phyloP scores from a whole-genome alignment of 345 rosid species.

The Erysimum cheiranthoides region DNA sequence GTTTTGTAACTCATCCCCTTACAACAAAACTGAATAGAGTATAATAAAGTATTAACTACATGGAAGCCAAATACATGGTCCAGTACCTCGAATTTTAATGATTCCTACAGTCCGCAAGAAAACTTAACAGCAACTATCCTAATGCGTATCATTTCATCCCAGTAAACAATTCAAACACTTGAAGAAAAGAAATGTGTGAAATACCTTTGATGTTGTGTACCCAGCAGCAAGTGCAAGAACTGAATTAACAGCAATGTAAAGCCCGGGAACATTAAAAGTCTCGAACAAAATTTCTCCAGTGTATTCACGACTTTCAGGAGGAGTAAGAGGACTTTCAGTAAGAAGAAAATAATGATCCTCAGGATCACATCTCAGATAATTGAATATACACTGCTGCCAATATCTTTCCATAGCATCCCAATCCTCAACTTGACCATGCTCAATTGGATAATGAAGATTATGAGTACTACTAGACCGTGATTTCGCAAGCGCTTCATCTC shows the following conservation, averaged over 20 bases:
- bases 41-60: background rate
- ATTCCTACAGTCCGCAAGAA: conserved; percentile 11
- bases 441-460: conserved; percentile 81
- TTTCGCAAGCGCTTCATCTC: conserved; percentile 80
- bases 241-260: conserved; percentile 96
- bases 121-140: conserved; percentile 5
- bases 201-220: conserved; percentile 92
- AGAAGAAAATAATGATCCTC: conserved; percentile 97
- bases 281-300: conserved; percentile 97
- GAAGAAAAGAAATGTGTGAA: conserved; percentile 28
- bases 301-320: conserved; percentile 93
- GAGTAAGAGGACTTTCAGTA: conserved; percentile 97
- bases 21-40: background rate
- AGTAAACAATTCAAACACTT: conserved; percentile 3
- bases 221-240: conserved; percentile 99
- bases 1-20: background rate
- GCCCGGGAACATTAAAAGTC: conserved; percentile 94
- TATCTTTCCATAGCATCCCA: conserved; percentile 99
- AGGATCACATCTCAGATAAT: conserved; percentile 91
- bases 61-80: conserved; percentile 1
- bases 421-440: conserved; percentile 88
- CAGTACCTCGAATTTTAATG: background rate
- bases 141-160: background rate
- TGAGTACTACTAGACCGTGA: conserved; percentile 80
- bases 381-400: conserved; percentile 97